Conservation (phyloP, 352 stramenopile species). For the Phytophthora pisi region DNA sequence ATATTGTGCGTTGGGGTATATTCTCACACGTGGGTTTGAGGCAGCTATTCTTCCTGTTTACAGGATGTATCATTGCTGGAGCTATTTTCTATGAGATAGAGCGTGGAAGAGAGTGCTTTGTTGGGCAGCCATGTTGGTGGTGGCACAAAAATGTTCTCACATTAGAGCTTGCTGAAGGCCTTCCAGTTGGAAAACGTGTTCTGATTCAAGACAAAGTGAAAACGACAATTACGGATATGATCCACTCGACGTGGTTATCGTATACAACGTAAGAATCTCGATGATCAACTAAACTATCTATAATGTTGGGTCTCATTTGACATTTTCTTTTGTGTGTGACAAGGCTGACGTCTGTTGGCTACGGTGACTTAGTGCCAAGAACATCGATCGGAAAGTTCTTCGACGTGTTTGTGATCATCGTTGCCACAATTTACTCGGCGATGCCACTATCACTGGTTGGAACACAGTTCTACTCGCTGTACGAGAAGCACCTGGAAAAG, state of each 20-base stretch:
- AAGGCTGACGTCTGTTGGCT: conserved; percentile 75
- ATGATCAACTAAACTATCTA: background rate
- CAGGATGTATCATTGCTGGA: conserved; percentile 62
- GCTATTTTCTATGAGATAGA: conserved; percentile 81
- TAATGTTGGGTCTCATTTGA: no score
- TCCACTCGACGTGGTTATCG: conserved; percentile 73
- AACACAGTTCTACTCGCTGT: conserved; percentile 72
- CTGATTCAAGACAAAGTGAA: conserved; percentile 61
- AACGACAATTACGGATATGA: conserved; percentile 70
- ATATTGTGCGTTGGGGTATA: no score
- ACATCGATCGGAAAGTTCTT: conserved; percentile 74
- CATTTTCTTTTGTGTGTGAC: background rate
- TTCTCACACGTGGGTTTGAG: background rate
- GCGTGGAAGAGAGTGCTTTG: conserved; percentile 69
- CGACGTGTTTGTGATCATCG: conserved; percentile 65
- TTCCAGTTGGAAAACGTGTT: conserved; percentile 64
- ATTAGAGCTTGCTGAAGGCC: conserved; percentile 32
- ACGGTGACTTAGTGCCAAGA: conserved; percentile 68
- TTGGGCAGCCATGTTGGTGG: conserved; percentile 59
- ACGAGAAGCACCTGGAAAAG: conserved; percentile 72
- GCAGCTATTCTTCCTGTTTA: conserved; percentile 81
- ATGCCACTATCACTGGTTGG: conserved; percentile 82
- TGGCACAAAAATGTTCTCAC: conserved; percentile 66
- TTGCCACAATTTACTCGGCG: conserved; percentile 70
- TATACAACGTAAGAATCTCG: conserved; percentile 52